A percentile compares a stretch with the other conserved stretches of the same genome.
phyloP scores from a whole-genome alignment of 441 rosid species.

The Macaranga tanarius region DNA sequence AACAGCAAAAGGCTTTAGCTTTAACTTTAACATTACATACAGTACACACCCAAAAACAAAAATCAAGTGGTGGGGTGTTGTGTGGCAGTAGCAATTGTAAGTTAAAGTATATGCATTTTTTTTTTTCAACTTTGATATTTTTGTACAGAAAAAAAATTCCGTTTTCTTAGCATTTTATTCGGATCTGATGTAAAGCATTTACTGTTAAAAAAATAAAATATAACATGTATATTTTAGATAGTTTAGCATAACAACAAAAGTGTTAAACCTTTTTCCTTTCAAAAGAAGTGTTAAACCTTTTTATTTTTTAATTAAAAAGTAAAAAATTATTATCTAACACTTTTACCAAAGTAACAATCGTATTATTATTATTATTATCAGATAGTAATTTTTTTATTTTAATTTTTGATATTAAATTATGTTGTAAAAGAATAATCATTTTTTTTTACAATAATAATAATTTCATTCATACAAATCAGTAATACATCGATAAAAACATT shows the following conservation, averaged over 20 bases:
- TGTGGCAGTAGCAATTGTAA: slow-evolving; percentile 13
- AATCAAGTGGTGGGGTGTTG: slow-evolving; percentile 16
- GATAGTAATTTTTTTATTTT: no score
- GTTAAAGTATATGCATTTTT: neutral
- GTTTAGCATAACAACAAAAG: slow-evolving; percentile 54
- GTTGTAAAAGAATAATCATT: no score
- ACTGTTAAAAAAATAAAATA: no score
- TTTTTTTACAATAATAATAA: no score
- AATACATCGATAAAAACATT: no score
- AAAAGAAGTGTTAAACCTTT: no score
- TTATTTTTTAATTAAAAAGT: neutral
- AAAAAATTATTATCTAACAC: neutral
- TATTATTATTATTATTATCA: no score
- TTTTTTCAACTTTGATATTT: no score
- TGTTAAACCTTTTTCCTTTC: slow-evolving; percentile 43
- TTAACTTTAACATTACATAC: neutral
- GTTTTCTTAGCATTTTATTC: slow-evolving; percentile 45
- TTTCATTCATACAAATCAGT: no score
- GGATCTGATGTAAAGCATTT: slow-evolving; percentile 46
- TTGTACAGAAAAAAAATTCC: neutral
- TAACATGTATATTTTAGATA: slow-evolving; percentile 33
- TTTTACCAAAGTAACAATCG: no score
- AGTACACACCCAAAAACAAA: slow-evolving; percentile 12
- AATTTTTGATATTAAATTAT: no score
- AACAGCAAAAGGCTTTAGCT: slow-evolving; percentile 16